Conservation (phyloP, 805 yeast genomes). For the Jamesozyma spencerorum region DNA sequence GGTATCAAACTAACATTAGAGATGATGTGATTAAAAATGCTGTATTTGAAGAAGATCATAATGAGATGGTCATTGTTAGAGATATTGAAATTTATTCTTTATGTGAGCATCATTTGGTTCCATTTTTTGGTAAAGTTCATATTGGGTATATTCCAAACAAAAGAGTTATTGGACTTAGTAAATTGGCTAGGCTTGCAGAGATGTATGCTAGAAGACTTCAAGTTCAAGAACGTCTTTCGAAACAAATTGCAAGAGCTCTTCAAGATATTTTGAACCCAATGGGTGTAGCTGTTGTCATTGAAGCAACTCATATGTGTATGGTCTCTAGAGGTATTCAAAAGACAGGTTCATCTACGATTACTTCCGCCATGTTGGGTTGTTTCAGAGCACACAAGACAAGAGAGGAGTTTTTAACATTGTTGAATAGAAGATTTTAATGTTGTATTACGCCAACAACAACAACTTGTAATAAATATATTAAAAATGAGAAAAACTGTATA, state of each 20-base stretch:
- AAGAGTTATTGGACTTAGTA: conserved; percentile 83
- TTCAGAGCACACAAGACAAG: conserved; percentile 93
- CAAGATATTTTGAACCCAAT: conserved; percentile 85
- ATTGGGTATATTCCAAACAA: conserved; percentile 97
- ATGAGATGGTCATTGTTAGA: conserved; percentile 96
- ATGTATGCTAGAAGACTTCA: conserved; percentile 93
- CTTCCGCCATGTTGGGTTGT: conserved; percentile 96
- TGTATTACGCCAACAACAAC: too few species aligned
- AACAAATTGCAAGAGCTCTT: conserved; percentile 94
- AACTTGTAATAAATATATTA: too few species aligned
- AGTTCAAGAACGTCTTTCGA: conserved; percentile 95
- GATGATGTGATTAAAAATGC: conserved; percentile 85
- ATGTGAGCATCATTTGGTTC: conserved; percentile 97
- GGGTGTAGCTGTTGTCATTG: conserved; percentile 97
- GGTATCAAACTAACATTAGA: conserved; percentile 87
- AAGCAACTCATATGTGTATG: conserved; percentile 99
- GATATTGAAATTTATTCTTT: conserved; percentile 87
- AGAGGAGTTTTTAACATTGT: conserved; percentile 82
- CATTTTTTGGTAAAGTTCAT: conserved; percentile 93
- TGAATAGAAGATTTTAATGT: conserved; percentile 40
- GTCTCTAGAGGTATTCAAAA: conserved; percentile 96
- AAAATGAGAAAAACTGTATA: too few species aligned
- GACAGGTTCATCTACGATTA: conserved; percentile 85
- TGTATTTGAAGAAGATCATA: conserved; percentile 95
- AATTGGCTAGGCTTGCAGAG: conserved; percentile 91